Evolutionary conservation across 495 filamentous ascomycete genomes (phyloP), one percentile per base, ranked within the genome.

Genomic region (Aspergillus sparsus): DNA sequence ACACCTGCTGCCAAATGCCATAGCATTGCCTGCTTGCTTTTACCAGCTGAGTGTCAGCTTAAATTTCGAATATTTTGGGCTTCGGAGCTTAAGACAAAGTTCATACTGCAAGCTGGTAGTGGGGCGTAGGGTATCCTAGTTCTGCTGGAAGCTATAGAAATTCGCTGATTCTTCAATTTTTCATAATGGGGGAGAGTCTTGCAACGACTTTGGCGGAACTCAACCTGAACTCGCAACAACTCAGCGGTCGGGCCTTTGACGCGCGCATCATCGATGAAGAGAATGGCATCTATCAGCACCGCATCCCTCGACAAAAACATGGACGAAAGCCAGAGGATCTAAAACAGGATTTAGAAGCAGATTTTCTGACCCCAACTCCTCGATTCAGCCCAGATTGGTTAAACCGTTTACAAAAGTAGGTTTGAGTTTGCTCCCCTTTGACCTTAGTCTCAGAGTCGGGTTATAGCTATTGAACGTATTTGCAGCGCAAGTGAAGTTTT

Each of bases 361-460:
- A 91, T 39, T 95, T 91, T 65, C 75, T 98, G 7, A 83, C 84
- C 8, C 94, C 94, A 3, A 87, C 90, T 8, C 80, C 85, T 7
- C 77, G 77, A 2, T 97, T 98, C 73, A 89, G 86, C 44, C 73
- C 81, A 2, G 83, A 85, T 69, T 98, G 93, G 94, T 79, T 98
- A 50, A 91, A 96, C 71, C 81, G 82, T 42, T 71, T 98, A 18
- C 94, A 98, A 73, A 89, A 90, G 83, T 88, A 73, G 53, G 76
- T 66, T 34, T 35, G 8, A 10, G 7, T 42, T 27, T 9, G 0
- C 32, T 31, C 18, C 44, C 35, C 10, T 46, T 51, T 37, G 18
- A 13, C 41, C 21, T 46, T 33, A 5, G 3, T 46, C 12, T 45
- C 10, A 1, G 21, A 27, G 21, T 3, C 21, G 21, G 21, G 21